A percentile compares a stretch with the other conserved stretches of the same genome.
These are phyloP conservation scores for Urochloa ruziziensis DNA, from an alignment of 176 grass and related monocot genomes.

Conservation along the genomic window DNA sequence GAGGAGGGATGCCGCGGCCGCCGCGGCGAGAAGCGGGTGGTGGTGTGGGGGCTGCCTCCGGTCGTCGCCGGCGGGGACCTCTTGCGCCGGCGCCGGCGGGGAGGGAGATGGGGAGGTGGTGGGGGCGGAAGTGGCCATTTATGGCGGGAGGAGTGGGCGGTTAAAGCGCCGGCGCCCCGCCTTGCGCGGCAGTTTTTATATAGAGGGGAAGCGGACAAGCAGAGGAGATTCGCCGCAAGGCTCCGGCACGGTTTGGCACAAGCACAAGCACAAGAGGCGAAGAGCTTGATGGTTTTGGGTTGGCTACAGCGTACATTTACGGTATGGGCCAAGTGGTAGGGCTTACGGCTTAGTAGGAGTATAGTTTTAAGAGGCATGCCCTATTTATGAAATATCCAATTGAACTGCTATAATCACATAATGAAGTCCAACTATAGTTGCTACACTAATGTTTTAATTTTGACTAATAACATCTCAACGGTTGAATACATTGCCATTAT, in stretches of 20 bases:
- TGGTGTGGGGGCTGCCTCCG: background rate
- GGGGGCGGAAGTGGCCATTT: slow-evolving; percentile 39
- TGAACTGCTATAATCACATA: too few species aligned
- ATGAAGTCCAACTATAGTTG: too few species aligned
- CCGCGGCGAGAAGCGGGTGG: slow-evolving; percentile 54
- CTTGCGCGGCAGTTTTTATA: slow-evolving; percentile 22
- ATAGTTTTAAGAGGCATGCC: too few species aligned
- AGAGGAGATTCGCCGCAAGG: background rate
- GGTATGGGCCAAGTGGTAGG: too few species aligned
- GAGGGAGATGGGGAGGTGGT: background rate
- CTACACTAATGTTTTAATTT: too few species aligned
- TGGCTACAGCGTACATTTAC: too few species aligned
- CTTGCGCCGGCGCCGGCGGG: background rate
- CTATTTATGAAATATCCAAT: too few species aligned
- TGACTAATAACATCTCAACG: too few species aligned
- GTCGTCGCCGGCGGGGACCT: background rate
- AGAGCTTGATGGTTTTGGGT: background rate
- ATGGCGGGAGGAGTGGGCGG: slow-evolving; percentile 33
- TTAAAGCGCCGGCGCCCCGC: slow-evolving; percentile 21
- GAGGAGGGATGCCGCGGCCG: slow-evolving; percentile 52
- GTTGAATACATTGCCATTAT: too few species aligned
- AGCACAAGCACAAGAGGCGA: background rate
- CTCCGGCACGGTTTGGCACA: background rate
- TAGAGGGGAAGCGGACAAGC: background rate
- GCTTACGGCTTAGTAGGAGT: too few species aligned